Conservation (phyloP, 495 filamentous ascomycete genomes). For the Penicillium mononematosum region DNA sequence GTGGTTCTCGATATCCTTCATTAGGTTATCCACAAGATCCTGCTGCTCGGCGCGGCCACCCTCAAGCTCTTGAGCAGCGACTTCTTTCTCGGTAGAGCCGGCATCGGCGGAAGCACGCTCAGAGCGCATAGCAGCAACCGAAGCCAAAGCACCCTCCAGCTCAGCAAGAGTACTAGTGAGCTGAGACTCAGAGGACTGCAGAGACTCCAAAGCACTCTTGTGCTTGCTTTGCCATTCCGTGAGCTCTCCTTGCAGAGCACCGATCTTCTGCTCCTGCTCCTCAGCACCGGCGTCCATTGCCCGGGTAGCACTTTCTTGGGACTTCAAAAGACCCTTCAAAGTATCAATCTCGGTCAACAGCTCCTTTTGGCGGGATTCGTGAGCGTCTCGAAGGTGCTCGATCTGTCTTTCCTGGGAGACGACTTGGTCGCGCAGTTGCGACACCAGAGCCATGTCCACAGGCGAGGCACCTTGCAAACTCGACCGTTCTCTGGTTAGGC, state of each 20-base stretch:
- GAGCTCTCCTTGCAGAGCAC: constrained; percentile 72
- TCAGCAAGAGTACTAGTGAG: constrained; percentile 69
- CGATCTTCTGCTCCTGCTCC: constrained; percentile 62
- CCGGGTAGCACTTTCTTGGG: constrained; percentile 43
- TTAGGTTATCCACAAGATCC: constrained; percentile 63
- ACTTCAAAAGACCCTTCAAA: constrained; percentile 58
- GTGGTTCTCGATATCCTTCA: constrained; percentile 75
- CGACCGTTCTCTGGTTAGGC: constrained; percentile 85
- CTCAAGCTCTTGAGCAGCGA: constrained; percentile 47
- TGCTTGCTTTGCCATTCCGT: constrained; percentile 74
- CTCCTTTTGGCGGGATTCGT: constrained; percentile 70
- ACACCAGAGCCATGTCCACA: constrained; percentile 91
- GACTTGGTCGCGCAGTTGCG: constrained; percentile 81
- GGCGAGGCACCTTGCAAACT: constrained; percentile 79
- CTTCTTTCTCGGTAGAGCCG: constrained; percentile 45
- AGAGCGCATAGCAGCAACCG: constrained; percentile 49
- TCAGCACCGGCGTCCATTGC: constrained; percentile 46
- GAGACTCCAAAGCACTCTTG: constrained; percentile 62
- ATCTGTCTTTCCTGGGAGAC: constrained; percentile 82
- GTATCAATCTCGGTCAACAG: constrained; percentile 66
- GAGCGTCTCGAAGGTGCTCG: constrained; percentile 66
- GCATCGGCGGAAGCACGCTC: constrained; percentile 35
- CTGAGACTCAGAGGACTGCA: constrained; percentile 71
- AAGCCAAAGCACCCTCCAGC: constrained; percentile 57
- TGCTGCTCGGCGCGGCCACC: constrained; percentile 59